These are phyloP conservation scores for Dalbergia cultrata DNA, from an alignment of 306 rosid species.

Conservation along the genomic window DNA sequence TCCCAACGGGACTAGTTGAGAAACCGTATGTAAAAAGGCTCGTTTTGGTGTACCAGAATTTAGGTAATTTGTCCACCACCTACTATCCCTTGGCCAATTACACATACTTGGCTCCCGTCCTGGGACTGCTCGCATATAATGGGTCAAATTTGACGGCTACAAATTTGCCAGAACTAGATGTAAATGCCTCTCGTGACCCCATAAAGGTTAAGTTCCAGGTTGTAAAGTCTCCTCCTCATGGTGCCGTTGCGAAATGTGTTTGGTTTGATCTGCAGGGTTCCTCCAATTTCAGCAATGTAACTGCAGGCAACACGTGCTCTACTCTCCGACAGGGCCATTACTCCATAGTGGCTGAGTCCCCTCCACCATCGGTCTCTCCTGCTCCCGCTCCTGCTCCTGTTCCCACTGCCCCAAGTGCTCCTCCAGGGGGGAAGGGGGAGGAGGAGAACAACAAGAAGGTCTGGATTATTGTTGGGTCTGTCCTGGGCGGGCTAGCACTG, in stretches of 20 bases:
- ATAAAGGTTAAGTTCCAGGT: slow-evolving; percentile 63
- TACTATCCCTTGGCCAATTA: slow-evolving; percentile 72
- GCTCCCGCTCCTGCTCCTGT: slow-evolving; percentile 29
- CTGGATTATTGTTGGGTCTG: slow-evolving; percentile 83
- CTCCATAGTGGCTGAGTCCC: slow-evolving; percentile 71
- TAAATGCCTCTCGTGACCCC: slow-evolving; percentile 59
- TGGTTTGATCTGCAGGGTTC: slow-evolving; percentile 67
- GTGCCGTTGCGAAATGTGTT: slow-evolving; percentile 67
- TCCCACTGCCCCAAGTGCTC: no score
- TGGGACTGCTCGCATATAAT: slow-evolving; percentile 85
- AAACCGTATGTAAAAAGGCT: slow-evolving; percentile 78
- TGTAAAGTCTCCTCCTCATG: slow-evolving; percentile 61
- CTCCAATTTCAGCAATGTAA: slow-evolving; percentile 65
- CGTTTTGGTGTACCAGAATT: slow-evolving; percentile 89
- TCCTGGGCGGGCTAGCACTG: slow-evolving; percentile 78
- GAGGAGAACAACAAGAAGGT: slow-evolving; percentile 55
- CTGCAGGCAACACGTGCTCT: slow-evolving; percentile 63
- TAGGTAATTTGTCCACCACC: slow-evolving; percentile 65
- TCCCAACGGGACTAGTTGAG: slow-evolving; percentile 63
- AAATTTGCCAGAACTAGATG: slow-evolving; percentile 54
- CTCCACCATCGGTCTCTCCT: slow-evolving; percentile 56
- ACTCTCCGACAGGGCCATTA: slow-evolving; percentile 79
- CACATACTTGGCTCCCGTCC: slow-evolving; percentile 78
- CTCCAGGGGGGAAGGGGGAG: slow-evolving; percentile 17
- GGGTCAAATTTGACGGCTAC: slow-evolving; percentile 72